Base-by-base conservation (phyloP, 768 basidiomycete genomes). In the Pseudohyphozyma bogoriensis region DNA sequence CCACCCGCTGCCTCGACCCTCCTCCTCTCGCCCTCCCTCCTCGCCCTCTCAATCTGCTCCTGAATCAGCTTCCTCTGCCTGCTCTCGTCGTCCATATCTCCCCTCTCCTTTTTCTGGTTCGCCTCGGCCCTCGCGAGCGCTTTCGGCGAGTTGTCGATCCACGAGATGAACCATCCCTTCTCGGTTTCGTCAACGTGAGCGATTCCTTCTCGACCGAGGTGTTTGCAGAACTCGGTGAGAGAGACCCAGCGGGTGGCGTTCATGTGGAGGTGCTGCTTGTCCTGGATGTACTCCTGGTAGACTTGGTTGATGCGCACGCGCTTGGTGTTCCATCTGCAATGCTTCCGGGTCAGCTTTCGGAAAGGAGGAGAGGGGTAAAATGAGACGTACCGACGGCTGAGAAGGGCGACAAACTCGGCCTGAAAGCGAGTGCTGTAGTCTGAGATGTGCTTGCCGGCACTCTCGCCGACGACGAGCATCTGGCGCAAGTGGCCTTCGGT, bases 241-340 rank as follows among this genome's bases (percentile, higher is more conserved):
- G 95, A 95, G 32, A 96, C 89, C 91, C 93, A 99, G 51, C 89
- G 84, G 18, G 95, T 97, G 9, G 92, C 76, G 75, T 99, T 99
- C 95, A 99, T 99, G 77, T 99, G 95, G 33, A 95, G 77, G 74
- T 97, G 95, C 47, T 77, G 72, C 76, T 91, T 92, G 76, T 96
- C 92, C 58, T 86, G 80, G 66, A 99, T 99, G 75, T 89, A 93
- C 73, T 97, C 95, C 74, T 99, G 92, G 69, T 99, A 99, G 18
- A 97, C 93, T 50, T 82, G 84, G 72, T 99, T 99, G 31, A 89
- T 89, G 65, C 84, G 81, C 36, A 97, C 90, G 50, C 95, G 86
- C 73, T 96, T 93, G 4, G 95, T 97, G 15, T 88, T 87, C 73
- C 89, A 91, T 65, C 86, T 88, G 63, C 40, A 3, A 52, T 33